These are phyloP conservation scores for Parachaetomium inaequale DNA, from an alignment of 495 filamentous ascomycete species.

Conservation along the genomic window DNA sequence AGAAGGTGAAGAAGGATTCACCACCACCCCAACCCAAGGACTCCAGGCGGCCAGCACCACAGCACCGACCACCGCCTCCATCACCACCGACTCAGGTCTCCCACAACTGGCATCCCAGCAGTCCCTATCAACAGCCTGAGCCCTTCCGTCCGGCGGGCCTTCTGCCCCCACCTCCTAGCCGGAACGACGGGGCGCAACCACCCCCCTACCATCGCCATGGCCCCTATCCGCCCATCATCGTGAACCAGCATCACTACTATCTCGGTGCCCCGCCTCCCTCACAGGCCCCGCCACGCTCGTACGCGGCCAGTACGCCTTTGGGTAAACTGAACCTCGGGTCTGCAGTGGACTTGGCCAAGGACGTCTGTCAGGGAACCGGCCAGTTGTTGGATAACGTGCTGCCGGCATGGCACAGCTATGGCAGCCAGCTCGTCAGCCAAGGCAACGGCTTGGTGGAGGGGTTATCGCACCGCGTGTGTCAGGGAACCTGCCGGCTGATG, in stretches of 20 bases:
- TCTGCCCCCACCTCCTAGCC: conserved; percentile 35
- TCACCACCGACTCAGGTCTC: conserved; percentile 23
- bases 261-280: conserved; percentile 30
- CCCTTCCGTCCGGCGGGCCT: conserved; percentile 36
- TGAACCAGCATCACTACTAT: conserved; percentile 51
- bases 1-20: conserved; percentile 38
- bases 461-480: conserved; percentile 48
- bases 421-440: conserved; percentile 44
- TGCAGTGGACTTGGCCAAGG: conserved; percentile 36
- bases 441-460: conserved; percentile 52
- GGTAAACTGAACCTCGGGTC: conserved; percentile 40
- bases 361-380: conserved; percentile 30
- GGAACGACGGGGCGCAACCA: conserved; percentile 23
- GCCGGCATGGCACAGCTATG: conserved; percentile 35
- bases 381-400: conserved; percentile 38
- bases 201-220: conserved; percentile 30
- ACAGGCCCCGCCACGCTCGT: conserved; percentile 19
- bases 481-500: conserved; percentile 23
- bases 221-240: conserved; percentile 40
- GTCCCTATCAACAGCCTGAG: conserved; percentile 22
- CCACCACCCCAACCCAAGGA: conserved; percentile 22
- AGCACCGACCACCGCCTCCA: conserved; percentile 22
- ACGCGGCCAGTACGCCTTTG: conserved; percentile 23
- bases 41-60: conserved; percentile 10
- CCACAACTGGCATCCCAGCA: conserved; percentile 26